A percentile compares a stretch with the other conserved stretches of the same genome.
Evolutionary conservation across 441 rosid species (phyloP).

Genomic region (Iberis amara): DNA sequence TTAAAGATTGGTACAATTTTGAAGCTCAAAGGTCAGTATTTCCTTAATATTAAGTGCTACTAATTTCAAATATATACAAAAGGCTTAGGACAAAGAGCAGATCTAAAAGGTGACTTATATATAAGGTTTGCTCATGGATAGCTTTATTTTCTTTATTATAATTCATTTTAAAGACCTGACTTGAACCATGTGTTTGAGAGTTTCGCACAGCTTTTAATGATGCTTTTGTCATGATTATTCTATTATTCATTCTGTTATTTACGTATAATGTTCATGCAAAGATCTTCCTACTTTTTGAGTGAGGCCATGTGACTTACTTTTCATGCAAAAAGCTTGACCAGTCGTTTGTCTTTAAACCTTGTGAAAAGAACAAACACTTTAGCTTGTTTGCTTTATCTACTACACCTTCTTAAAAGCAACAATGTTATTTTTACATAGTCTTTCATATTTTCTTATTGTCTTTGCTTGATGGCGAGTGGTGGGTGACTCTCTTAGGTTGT

Average conservation of each 20-base stretch:
- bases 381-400: conserved; percentile 1
- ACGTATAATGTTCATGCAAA: conserved; percentile 38
- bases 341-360: conserved; percentile 32
- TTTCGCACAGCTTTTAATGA: conserved; percentile 33
- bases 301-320: conserved; percentile 37
- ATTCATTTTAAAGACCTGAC: conserved; percentile 34
- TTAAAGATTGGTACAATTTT: conserved; percentile 17
- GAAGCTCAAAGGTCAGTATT: conserved; percentile 15
- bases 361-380: conserved; percentile 29
- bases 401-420: conserved; percentile 34
- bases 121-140: conserved; percentile 28
- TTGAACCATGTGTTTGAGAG: conserved; percentile 37
- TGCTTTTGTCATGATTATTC: conserved; percentile 33
- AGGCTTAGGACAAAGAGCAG: conserved; percentile 29
- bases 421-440: conserved; percentile 23
- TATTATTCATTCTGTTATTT: conserved; percentile 2
- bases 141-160: conserved; percentile 29
- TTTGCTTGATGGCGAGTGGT: conserved; percentile 28
- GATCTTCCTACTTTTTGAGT: conserved; percentile 26
- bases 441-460: conserved; percentile 27
- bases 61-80: conserved; percentile 27
- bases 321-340: conserved; percentile 32
- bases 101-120: conserved; percentile 29
- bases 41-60: conserved; percentile 22
- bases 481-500: too few relatives aligned